Evolutionary conservation across 148 eudicot species (phyloP), one percentile per base, ranked within the genome.

Genomic region (Persicaria tinctoria): DNA sequence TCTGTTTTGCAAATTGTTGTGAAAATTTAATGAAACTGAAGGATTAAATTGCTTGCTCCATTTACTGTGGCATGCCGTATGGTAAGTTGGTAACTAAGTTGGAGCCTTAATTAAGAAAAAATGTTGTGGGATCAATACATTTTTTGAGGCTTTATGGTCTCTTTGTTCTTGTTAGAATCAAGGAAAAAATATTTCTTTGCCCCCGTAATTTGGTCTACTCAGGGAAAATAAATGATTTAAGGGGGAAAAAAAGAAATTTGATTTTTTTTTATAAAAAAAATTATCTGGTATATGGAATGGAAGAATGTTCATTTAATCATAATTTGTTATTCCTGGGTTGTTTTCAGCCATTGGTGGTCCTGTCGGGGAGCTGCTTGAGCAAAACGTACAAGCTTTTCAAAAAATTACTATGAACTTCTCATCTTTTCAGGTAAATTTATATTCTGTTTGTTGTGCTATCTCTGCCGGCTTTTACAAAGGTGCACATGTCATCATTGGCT

Each of bases 311-410:
- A 10, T 32, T 64, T 32, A 64, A 3, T 38, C 46, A 64, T 66
- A n/a, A 41, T 41, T 66, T 66, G 70, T 66, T 66, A 17, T 66
- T 66, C 48, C 44, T 75, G 59, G 54, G 63, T 70, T 48, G 17
- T 81, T 84, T 92, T 86, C 91, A 95, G 99, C 83, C 75, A 89
- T 95, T 81, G 99, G 99, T 78, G 97, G 99, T 68, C 72, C 83
- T 57, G 72, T 87, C 73, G 99, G 94, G 72, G 89, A 88, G 78
- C 86, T 95, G 80, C 99, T 95, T 83, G 89, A 95, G 86, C 92
- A 92, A 82, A 95, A 81, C 82, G 87, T 88, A 81, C 89, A 86
- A 74, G 85, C 85, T 74, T 85, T 95, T 74, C 89, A 84, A 59
- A 90, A 95, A 83, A 90, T 95, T 75, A 89, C 92, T 46, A 75